Base-by-base conservation (phyloP, 2,329 filamentous ascomycete genomes). In the Penicillium crustosum region DNA sequence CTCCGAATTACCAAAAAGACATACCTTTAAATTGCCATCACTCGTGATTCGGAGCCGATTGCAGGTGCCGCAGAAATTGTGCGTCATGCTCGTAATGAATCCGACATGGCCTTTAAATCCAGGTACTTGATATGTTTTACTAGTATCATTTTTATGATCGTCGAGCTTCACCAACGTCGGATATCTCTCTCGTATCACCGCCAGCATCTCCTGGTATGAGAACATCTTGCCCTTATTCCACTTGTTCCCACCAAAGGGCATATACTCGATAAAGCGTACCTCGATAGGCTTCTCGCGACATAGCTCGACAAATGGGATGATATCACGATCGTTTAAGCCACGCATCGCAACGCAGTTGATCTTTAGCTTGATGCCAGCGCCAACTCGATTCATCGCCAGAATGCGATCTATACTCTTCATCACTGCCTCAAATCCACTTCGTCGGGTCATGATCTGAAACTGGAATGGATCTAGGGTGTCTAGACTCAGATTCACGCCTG, bases 71-170 rank as follows among this genome's bases (percentile, higher is more conserved):
- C 94, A 99, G 74, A 99, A 99, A 74, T 97, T 96, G 75, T 97
- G 90, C 48, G 94, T 99, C 94, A 99, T 99, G 79, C 93, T 97
- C 4, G 94, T 97, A 73, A 99, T 97, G 75, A 99, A 99, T 6
- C 94, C 94, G 45, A 99, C 84, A 51, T 84, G 88, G n/a, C 94
- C 94, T 9, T 83, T 81, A 68, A 96, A 97, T 0, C 93, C 93
- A 3, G 93, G 92, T 2, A 99, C 83, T 62, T 88, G 85, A 78
- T 89, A 99, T 0, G 93, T 97, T 79, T 97, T 97, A 80, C 92
- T 96, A 2, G 94, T 97, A 71, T 99, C 92, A 71, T 96, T 97
- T 72, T 88, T 89, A 70, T 93, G 89, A 54, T 89, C 91, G 52
- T 80, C 77, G 3, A 93, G 84, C 63, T 89, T 89, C 60, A 85